phyloP scores from a whole-genome alignment of 2,329 filamentous ascomycete genomes.

The Colletotrichum navitas region DNA sequence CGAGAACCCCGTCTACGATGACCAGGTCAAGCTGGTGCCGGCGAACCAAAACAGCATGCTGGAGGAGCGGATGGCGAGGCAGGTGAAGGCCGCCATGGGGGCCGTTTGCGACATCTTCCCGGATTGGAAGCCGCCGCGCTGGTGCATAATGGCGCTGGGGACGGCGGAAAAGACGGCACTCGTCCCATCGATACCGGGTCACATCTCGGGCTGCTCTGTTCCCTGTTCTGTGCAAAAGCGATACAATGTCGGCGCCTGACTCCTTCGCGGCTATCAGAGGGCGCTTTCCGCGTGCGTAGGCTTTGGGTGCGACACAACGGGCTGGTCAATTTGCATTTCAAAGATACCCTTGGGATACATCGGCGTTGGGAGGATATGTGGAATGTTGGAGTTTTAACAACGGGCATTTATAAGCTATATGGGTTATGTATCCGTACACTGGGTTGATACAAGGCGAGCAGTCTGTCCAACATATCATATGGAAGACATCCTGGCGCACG shows the following conservation, averaged over 20 bases:
- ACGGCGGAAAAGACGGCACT: not conserved
- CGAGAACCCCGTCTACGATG: slow-evolving; percentile 51
- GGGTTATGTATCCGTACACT: not conserved
- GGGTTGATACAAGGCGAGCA: not conserved
- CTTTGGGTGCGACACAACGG: not conserved
- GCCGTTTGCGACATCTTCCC: slow-evolving; percentile 49
- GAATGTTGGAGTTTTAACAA: not conserved
- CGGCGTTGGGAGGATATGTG: not conserved
- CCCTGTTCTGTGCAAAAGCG: not conserved
- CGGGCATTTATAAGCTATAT: not conserved
- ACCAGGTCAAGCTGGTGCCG: slow-evolving; percentile 45
- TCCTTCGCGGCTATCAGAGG: not conserved
- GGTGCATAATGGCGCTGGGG: slow-evolving; percentile 53
- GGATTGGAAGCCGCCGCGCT: slow-evolving; percentile 52
- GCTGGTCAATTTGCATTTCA: slow-evolving; percentile 3
- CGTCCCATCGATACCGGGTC: not conserved
- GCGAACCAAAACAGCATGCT: slow-evolving; percentile 47
- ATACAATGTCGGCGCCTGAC: not conserved
- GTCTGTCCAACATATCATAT: not conserved
- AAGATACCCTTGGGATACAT: slow-evolving; percentile 20
- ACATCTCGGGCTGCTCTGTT: no score
- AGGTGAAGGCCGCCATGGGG: slow-evolving; percentile 52
- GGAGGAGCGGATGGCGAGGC: slow-evolving; percentile 52
- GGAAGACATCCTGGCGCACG: not conserved
- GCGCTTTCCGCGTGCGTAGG: not conserved